These are phyloP conservation scores for Dalbergia cochinchinensis DNA, from an alignment of 306 rosid genomes.

Conservation along the genomic window DNA sequence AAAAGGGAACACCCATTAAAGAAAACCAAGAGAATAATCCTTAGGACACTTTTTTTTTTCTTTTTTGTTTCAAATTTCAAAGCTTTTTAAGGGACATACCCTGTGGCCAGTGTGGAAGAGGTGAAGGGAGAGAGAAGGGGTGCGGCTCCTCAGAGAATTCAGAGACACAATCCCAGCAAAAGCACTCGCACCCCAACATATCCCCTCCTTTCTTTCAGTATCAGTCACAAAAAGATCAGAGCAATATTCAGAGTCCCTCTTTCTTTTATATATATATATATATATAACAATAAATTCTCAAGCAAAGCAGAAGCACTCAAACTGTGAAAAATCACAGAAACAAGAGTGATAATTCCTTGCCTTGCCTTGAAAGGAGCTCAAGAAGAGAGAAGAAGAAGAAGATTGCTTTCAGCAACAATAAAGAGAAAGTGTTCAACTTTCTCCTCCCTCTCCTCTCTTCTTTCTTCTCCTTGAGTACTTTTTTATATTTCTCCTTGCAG, in stretches of 20 bases:
- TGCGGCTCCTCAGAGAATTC: constrained; percentile 47
- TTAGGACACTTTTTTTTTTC: background rate
- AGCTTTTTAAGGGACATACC: constrained; percentile 49
- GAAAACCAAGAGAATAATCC: constrained; percentile 1
- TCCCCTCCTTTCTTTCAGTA: background rate
- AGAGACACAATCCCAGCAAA: constrained; percentile 63
- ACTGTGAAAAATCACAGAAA: background rate
- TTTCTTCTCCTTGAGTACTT: background rate
- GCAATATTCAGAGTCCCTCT: constrained; percentile 1
- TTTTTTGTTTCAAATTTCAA: background rate
- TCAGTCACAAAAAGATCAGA: background rate
- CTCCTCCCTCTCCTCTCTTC: constrained; percentile 1
- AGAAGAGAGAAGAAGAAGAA: constrained; percentile 27
- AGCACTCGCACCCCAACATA: constrained; percentile 73
- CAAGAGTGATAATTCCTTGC: background rate
- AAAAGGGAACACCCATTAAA: background rate
- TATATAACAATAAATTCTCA: background rate
- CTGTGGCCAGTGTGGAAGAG: constrained; percentile 87
- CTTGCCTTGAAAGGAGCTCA: constrained; percentile 27
- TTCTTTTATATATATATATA: background rate
- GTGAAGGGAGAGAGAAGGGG: constrained; percentile 77
- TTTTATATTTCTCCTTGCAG: background rate
- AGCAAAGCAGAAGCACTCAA: background rate
- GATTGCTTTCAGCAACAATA: background rate
- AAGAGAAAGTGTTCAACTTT: constrained; percentile 32